Evolutionary conservation across 1,284 basidiomycete genomes (phyloP).

Genomic region (Rhodotorula sp.): DNA sequence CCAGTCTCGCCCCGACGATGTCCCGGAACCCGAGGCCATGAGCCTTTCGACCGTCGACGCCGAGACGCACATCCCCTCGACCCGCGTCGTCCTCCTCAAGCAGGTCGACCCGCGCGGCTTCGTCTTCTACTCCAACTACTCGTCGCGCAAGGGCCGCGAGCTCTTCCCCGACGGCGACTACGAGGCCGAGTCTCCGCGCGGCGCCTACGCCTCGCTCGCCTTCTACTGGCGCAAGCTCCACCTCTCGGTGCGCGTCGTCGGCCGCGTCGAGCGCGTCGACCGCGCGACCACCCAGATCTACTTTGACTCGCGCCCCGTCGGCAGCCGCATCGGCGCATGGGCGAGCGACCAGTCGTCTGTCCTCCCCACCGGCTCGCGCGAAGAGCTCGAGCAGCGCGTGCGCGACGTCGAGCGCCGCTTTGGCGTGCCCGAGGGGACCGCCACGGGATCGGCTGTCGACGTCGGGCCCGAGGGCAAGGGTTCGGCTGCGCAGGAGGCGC

Average conservation of each 20-base stretch:
- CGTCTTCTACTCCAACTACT: slow-evolving; percentile 96
- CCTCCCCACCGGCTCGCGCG: slow-evolving; percentile 65
- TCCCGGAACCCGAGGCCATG: slow-evolving; percentile 85
- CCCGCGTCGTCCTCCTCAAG: slow-evolving; percentile 88
- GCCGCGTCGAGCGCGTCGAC: slow-evolving; percentile 74
- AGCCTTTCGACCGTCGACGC: slow-evolving; percentile 75
- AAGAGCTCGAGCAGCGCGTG: slow-evolving; percentile 62
- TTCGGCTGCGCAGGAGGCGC: slow-evolving; percentile 6
- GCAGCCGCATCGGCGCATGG: slow-evolving; percentile 86
- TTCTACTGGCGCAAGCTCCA: slow-evolving; percentile 91
- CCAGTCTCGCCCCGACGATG: slow-evolving; percentile 51
- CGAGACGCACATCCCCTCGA: slow-evolving; percentile 68
- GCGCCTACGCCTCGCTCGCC: slow-evolving; percentile 68
- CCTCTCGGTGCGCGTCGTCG: slow-evolving; percentile 80
- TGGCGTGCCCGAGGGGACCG: slow-evolving; percentile 53
- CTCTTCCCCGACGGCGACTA: slow-evolving; percentile 51
- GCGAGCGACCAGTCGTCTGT: slow-evolving; percentile 82
- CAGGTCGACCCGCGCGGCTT: slow-evolving; percentile 82
- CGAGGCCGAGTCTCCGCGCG: slow-evolving; percentile 52
- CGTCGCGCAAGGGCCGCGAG: slow-evolving; percentile 84
- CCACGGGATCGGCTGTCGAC: slow-evolving; percentile 25
- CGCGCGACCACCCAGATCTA: slow-evolving; percentile 76
- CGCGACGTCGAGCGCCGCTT: slow-evolving; percentile 65
- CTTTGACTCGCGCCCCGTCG: slow-evolving; percentile 78
- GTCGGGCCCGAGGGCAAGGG: slow-evolving; percentile 10